phyloP scores from a whole-genome alignment of 1,284 basidiomycete species.

The Pyrrhoderma noxium region DNA sequence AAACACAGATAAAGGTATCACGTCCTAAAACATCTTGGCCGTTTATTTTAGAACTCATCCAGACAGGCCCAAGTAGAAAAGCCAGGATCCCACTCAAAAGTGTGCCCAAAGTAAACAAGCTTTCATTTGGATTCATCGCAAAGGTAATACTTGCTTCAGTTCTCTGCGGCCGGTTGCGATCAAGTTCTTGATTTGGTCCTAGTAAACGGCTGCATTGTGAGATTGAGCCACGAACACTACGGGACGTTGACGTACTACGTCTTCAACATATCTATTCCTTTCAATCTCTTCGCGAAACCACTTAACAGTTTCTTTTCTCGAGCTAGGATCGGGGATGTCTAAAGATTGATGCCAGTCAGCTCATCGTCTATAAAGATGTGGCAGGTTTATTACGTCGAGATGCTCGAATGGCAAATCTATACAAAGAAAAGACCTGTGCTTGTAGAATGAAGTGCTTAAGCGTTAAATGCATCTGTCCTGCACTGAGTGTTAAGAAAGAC shows the following conservation, averaged over 20 bases:
- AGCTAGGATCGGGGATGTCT: slow-evolving; percentile 55
- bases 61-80: too few species aligned
- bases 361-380: slow-evolving; percentile 3
- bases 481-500: background rate
- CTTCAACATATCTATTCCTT: slow-evolving; percentile 46
- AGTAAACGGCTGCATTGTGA: background rate
- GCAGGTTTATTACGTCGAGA: slow-evolving; percentile 45
- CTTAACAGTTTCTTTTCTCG: slow-evolving; percentile 55
- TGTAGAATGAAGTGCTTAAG: slow-evolving; percentile 71
- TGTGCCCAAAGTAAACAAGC: background rate
- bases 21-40: too few species aligned
- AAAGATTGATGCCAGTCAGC: slow-evolving; percentile 10
- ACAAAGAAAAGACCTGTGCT: slow-evolving; percentile 51
- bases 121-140: slow-evolving; percentile 6
- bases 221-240: background rate
- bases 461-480: slow-evolving; percentile 31
- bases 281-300: slow-evolving; percentile 74
- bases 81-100: background rate
- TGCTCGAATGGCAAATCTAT: slow-evolving; percentile 58
- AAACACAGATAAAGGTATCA: too few species aligned
- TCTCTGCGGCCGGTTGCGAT: slow-evolving; percentile 12
- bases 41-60: too few species aligned
- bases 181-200: slow-evolving; percentile 15
- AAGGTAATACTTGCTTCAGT: slow-evolving; percentile 11
- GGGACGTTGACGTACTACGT: slow-evolving; percentile 38